A percentile compares a stretch with the other conserved stretches of the same genome.
Conservation (phyloP, 768 basidiomycete genomes). For the Boletus rex-veris region DNA sequence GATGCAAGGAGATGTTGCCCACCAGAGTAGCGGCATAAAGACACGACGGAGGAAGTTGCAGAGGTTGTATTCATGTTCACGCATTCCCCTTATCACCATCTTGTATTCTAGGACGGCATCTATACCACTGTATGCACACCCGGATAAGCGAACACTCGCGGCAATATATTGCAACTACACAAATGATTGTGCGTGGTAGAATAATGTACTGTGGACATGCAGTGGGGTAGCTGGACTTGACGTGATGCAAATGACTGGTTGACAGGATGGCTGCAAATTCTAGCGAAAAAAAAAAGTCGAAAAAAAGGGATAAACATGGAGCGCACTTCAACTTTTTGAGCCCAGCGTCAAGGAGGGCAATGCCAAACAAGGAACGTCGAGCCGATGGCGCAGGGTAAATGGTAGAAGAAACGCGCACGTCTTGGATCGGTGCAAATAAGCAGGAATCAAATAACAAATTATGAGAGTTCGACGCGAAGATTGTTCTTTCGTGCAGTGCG, state of each 20-base stretch:
- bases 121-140: constrained; percentile 13
- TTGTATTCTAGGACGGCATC: constrained; percentile 23
- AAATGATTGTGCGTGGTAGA: constrained; percentile 29
- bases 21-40: constrained; percentile 17
- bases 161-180: constrained; percentile 29
- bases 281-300: constrained; percentile 13
- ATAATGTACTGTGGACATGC: constrained; percentile 25
- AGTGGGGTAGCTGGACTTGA: constrained; percentile 19
- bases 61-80: constrained; percentile 6
- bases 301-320: constrained; percentile 22
- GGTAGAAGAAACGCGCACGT: constrained; percentile 23
- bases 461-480: constrained; percentile 34
- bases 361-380: constrained; percentile 19
- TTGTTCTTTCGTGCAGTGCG: constrained; percentile 27
- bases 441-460: constrained; percentile 32
- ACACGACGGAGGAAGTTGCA: background rate
- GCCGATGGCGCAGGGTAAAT: constrained; percentile 30
- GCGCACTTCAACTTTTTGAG: constrained; percentile 28
- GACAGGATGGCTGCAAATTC: constrained; percentile 26
- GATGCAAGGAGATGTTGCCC: constrained; percentile 42
- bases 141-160: constrained; percentile 12
- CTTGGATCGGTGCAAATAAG: constrained; percentile 35
- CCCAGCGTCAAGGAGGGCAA: constrained; percentile 17
- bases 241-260: constrained; percentile 24
- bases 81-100: constrained; percentile 12